Base-by-base conservation (phyloP, 1,284 basidiomycete genomes). In the Polyporus tsugae region DNA sequence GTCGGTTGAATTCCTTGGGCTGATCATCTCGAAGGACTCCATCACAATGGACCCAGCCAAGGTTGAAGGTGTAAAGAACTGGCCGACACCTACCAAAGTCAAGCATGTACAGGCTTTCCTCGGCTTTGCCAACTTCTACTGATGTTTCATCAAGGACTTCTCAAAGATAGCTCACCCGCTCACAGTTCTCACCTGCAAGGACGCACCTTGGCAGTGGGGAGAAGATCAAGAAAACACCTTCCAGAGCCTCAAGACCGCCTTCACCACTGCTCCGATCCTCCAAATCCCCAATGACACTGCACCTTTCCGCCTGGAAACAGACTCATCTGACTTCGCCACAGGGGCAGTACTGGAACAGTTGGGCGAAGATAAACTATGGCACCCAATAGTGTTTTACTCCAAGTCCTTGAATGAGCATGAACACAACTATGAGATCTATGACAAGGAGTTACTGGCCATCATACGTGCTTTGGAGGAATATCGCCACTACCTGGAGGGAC, bases 361-460 rank as follows among this genome's bases (percentile, higher is more conserved):
- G 10, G 60, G 58, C 6, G 63, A 68, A 42, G 52, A 68, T 13
- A 64, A 66, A 15, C 6, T 63, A 25, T 72, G 67, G 69, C 62
- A 61, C 5, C 61, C 69, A 3, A 65, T 69, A 11, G 66, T 68
- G 1, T 72, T 46, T 29, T 58, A 70, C 1, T 72, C 71, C 0
- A 52, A 64, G 41, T 49, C 66, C 0, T 46, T 70, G 5, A 29
- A 36, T 4, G 58, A 64, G 0, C 64, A 68, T 0, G 66, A 68
- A 39, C 63, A 69, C 1, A 84, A 83, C 69, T 84, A 82, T 67
- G 66, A 74, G 15, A 78, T 80, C 53, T 78, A 81, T 65, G 80
- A 84, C 69, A 79, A 81, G 55, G 82, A 84, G 63, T 52, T 84
- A 61, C n/a, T 81, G 0, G 80, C 81, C 0, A 77, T 83, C 19